Percentiles rank a stretch among this genome's conserved stretches.
These are phyloP conservation scores for Radiomyces spectabilis DNA, from an alignment of 192 early-diverging fungal genomes.

Conservation along the genomic window DNA sequence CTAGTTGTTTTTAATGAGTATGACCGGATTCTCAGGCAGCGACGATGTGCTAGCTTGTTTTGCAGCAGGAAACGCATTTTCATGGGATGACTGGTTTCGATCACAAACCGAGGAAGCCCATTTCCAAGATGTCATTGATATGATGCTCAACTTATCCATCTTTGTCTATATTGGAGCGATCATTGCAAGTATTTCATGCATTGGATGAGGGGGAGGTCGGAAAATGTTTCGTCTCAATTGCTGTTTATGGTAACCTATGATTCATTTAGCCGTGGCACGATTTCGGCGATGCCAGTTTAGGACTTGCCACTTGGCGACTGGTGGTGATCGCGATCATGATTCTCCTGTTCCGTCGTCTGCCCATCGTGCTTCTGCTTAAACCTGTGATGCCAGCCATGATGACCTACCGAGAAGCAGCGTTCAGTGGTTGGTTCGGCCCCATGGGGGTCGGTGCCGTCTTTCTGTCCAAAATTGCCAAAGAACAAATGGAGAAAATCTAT, in stretches of 20 bases:
- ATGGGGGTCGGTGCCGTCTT: slow-evolving; percentile 57
- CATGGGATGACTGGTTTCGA: slow-evolving; percentile 92
- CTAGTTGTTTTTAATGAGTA: slow-evolving; percentile 55
- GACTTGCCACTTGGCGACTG: slow-evolving; percentile 63
- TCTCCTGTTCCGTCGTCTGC: slow-evolving; percentile 67
- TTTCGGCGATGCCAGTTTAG: slow-evolving; percentile 46
- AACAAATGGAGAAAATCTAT: slow-evolving; percentile 21
- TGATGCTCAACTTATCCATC: slow-evolving; percentile 76
- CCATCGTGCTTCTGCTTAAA: slow-evolving; percentile 55
- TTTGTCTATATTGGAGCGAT: slow-evolving; percentile 85
- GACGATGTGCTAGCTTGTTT: slow-evolving; percentile 77
- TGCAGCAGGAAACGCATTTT: slow-evolving; percentile 69
- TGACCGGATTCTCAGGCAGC: slow-evolving; percentile 63
- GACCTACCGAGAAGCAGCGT: slow-evolving; percentile 67
- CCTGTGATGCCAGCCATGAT: slow-evolving; percentile 60
- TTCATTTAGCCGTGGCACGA: slow-evolving; percentile 49
- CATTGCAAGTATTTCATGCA: slow-evolving; percentile 32
- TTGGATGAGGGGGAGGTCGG: not conserved
- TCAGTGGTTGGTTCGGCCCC: slow-evolving; percentile 90
- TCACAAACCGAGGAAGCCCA: slow-evolving; percentile 73
- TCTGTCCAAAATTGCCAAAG: slow-evolving; percentile 35
- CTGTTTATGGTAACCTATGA: not conserved
- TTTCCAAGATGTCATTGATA: slow-evolving; percentile 87
- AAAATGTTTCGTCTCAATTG: not conserved
- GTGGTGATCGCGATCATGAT: slow-evolving; percentile 52